Evolutionary conservation across 371 early-diverging fungal species (phyloP), one percentile per base, ranked within the genome.

Genomic region (Actinomortierella ambigua): DNA sequence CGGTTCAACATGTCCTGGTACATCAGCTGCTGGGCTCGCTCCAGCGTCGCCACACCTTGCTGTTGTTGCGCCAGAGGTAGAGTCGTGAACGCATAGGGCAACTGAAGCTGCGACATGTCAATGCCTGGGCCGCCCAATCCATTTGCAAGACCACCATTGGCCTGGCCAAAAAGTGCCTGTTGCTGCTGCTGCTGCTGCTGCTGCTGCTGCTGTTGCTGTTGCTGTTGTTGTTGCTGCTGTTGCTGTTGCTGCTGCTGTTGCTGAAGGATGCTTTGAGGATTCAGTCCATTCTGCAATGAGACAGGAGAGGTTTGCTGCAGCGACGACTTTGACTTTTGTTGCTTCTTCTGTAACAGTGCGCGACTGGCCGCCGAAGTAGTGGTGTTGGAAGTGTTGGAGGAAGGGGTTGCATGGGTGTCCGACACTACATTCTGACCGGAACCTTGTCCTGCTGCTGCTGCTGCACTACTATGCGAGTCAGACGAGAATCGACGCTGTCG

Each of bases 1-100:
- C 73, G 73, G 47, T 59, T 71, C 57, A 73, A 22, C 63, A 73
- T 73, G 43, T 73, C 73, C 48, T 73, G 73, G 44, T 66, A 66
- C 73, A 73, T 73, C 54, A 73, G 40, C 48, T 73, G 73, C 57
- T 73, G 67, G 0, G 73, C 73, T 3, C 73, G 66, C 42, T 73
- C 67, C 57, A 73, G 46, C 11, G 73, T 66, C 2, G 73, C 73
- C 5, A 73, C 73, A 41, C 73, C 73, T 51, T 73, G 73, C 29
- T 66, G 73, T 52, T 73, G 73, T 50, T 73, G 73, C 34, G 73
- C 57, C 41, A 73, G 23, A 13, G 73, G 73, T 23, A 73, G 49
- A 1, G 73, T 73, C 28, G 66, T 73, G 27, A 73, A 73, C 8
- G 67, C 73, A 47, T 73, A 73, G 20, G 73, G 73, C 52, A 73